Conservation (phyloP, 2,329 filamentous ascomycete genomes). For the Aspergillus fumigatus region DNA sequence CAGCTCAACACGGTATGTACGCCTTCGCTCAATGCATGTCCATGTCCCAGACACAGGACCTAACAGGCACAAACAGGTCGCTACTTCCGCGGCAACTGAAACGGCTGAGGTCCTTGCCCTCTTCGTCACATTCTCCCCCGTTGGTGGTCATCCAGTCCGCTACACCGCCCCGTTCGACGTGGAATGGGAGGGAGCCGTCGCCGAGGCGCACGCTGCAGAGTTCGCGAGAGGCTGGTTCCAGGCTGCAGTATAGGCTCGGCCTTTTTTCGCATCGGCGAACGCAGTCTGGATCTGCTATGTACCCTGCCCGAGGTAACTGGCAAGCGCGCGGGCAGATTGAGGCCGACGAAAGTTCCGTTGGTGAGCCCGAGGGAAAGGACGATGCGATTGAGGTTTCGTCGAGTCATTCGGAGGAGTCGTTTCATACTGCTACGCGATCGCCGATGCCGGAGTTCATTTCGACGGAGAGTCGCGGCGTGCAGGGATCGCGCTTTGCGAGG, state of each 20-base stretch:
- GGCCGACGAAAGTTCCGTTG: neutral
- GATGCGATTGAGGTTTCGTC: neutral
- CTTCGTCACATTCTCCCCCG: neutral
- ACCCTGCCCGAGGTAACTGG: neutral
- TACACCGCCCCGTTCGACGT: neutral
- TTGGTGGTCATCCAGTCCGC: neutral
- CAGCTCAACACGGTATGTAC: neutral
- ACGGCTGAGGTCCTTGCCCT: neutral
- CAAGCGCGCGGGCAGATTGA: neutral
- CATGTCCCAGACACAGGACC: neutral
- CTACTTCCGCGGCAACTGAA: neutral
- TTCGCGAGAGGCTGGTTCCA: neutral
- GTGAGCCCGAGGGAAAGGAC: neutral
- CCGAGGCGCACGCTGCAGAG: neutral
- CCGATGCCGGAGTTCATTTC: neutral
- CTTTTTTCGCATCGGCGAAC: neutral
- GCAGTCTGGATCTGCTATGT: neutral
- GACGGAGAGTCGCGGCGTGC: too few relatives aligned
- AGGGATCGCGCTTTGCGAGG: neutral
- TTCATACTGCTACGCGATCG: conserved; percentile 3
- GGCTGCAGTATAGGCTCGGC: neutral
- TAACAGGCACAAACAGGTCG: neutral
- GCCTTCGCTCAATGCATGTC: neutral
- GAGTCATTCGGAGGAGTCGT: conserved; percentile 3
- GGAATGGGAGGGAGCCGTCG: neutral